These are phyloP conservation scores for Tolypocladium paradoxum DNA, from an alignment of 2,329 filamentous ascomycete species.

Conservation along the genomic window DNA sequence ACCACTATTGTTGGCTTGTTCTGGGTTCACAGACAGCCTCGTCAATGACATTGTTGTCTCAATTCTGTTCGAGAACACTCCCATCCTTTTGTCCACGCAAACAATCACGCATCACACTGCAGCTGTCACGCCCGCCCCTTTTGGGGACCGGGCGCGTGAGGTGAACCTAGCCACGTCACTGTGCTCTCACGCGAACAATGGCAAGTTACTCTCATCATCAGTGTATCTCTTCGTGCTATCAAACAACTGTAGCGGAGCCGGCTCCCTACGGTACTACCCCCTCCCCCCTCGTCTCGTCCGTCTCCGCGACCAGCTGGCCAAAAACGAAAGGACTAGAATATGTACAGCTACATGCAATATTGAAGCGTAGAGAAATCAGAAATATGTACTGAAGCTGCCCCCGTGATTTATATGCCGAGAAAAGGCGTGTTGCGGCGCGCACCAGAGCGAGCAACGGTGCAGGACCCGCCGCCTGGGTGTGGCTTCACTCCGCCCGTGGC, in stretches of 20 bases:
- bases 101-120: background rate
- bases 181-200: background rate
- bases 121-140: background rate
- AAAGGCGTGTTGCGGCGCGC: background rate
- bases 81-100: background rate
- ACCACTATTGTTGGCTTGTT: background rate
- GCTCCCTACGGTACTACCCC: background rate
- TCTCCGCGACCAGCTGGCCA: background rate
- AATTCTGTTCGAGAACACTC: background rate
- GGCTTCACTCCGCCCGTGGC: background rate
- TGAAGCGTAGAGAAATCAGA: background rate
- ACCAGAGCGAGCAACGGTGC: background rate
- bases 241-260: background rate
- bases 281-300: too few relatives aligned
- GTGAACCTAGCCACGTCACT: background rate
- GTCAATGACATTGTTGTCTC: background rate
- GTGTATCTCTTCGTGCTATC: background rate
- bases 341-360: background rate
- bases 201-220: too few relatives aligned
- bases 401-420: background rate
- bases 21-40: background rate
- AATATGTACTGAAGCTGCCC: background rate
- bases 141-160: background rate
- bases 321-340: background rate
- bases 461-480: background rate